Base-by-base conservation (phyloP, 2,329 filamentous ascomycete genomes). In the Paecilomyces dactylethromorphus region DNA sequence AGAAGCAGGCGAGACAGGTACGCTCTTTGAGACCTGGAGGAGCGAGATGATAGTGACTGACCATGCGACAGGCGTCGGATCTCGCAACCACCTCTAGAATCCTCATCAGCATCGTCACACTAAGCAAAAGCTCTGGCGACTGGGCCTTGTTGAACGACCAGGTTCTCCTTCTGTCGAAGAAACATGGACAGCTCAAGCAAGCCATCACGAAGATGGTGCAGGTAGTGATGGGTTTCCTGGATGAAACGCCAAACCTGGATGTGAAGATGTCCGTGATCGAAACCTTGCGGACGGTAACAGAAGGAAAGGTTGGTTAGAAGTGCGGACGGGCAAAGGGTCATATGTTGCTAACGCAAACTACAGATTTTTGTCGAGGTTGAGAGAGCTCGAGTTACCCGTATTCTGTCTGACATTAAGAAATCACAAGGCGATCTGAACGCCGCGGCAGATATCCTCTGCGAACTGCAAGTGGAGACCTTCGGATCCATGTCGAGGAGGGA, bases 201-300 rank as follows among this genome's bases (percentile, higher is more conserved):
- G 94, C 94, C 71, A 94, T 92, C 70, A 97, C 94, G 69, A 94
- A 93, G 82, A 99, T 99, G 94, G 92, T 99, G 61, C 94, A 99
- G 82, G 89, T 88, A 54, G 92, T 96, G 63, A 96, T 99, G 87
- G 83, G 81, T 60, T 97, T 97, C 76, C 79, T 99, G 70, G 89
- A 96, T 71, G 86, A 89, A 53, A 92, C 92, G 22, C 92, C 94
- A 33, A 89, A 86, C 69, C 71, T 91, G 61, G 92, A 97, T 67
- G 92, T 87, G 35, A 99, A 97, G 80, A 82, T 99, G 59, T 89
- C 90, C 22, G 87, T 96, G 60, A 99, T 99, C 70, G 93, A 99
- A 78, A 95, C 93, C 1, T 78, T 99, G 69, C 87, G 94, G 68
- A 97, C 93, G 50, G 93, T 99, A 54, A 99, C 94, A 8, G 94